Conservation (phyloP, 192 early-diverging fungal genomes). For the Coemansia sp. region DNA sequence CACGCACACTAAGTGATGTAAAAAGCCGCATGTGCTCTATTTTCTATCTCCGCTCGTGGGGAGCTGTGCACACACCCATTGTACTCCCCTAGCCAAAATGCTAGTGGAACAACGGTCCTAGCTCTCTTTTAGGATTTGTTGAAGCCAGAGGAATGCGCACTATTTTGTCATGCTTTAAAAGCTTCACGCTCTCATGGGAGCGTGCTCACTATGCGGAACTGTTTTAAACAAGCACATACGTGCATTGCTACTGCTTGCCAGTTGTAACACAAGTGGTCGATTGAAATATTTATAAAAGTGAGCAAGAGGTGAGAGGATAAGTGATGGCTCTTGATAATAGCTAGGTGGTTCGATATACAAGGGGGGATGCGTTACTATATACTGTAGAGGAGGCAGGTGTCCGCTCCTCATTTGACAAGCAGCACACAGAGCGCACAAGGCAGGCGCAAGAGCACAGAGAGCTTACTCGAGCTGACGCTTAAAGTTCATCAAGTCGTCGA, state of each 20-base stretch:
- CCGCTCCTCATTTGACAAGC: slow-evolving; percentile 7
- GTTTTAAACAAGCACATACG: not conserved
- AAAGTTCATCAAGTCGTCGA: slow-evolving; percentile 53
- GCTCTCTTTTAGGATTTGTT: not conserved
- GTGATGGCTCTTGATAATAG: not conserved
- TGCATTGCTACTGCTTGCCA: not conserved
- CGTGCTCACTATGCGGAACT: not conserved
- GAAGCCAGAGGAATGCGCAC: no score
- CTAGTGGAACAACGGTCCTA: not conserved
- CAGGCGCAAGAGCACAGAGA: not conserved
- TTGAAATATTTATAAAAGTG: no score
- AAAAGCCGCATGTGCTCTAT: no score
- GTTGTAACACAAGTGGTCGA: not conserved
- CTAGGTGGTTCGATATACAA: slow-evolving; percentile 13
- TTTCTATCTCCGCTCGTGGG: no score
- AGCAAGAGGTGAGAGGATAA: not conserved
- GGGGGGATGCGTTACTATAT: slow-evolving; percentile 5
- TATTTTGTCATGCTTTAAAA: not conserved
- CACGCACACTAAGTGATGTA: no score
- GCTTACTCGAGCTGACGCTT: slow-evolving; percentile 50
- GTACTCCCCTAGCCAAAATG: no score
- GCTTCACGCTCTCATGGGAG: not conserved
- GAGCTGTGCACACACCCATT: not conserved
- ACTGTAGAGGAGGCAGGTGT: not conserved
- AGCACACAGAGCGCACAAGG: slow-evolving; percentile 5